Evolutionary conservation across 345 rosid species (phyloP).

Genomic region (Populus nigra): DNA sequence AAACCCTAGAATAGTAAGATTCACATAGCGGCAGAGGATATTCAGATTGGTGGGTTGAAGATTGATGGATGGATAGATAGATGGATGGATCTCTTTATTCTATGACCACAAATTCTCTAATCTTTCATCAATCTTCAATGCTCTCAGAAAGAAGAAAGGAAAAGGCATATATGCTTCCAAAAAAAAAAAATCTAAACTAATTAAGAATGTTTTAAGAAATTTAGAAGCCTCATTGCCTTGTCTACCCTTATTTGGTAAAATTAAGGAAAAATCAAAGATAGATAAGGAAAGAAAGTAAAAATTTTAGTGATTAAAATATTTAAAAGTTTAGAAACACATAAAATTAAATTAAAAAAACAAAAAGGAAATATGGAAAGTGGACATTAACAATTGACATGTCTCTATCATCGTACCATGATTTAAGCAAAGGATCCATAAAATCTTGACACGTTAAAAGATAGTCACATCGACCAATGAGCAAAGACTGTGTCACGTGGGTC

Average conservation of each 20-base stretch:
- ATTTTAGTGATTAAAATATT: background rate
- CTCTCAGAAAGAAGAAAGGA: background rate
- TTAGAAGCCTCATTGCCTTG: background rate
- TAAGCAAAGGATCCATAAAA: slow-evolving; percentile 5
- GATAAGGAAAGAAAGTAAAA: background rate
- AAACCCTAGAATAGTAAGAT: slow-evolving; percentile 21
- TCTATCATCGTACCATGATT: slow-evolving; percentile 31
- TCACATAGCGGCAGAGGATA: slow-evolving; percentile 4
- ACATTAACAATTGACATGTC: background rate
- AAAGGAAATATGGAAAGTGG: too few relatives aligned
- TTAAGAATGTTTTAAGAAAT: background rate
- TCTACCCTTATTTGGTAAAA: slow-evolving; percentile 9
- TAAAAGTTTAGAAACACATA: background rate
- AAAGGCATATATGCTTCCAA: background rate
- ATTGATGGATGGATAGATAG: background rate
- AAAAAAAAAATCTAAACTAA: background rate
- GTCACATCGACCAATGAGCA: background rate
- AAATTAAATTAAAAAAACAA: background rate
- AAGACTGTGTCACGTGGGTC: slow-evolving; percentile 16
- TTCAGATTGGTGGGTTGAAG: background rate
- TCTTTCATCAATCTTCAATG: background rate
- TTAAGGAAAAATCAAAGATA: background rate
- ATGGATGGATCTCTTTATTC: slow-evolving; percentile 20
- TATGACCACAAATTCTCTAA: slow-evolving; percentile 3
- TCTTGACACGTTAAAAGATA: background rate